Percentiles rank a stretch among this genome's conserved stretches.
Evolutionary conservation across 148 eudicot species (phyloP).

Genomic region (Vaccinium myrtillus): DNA sequence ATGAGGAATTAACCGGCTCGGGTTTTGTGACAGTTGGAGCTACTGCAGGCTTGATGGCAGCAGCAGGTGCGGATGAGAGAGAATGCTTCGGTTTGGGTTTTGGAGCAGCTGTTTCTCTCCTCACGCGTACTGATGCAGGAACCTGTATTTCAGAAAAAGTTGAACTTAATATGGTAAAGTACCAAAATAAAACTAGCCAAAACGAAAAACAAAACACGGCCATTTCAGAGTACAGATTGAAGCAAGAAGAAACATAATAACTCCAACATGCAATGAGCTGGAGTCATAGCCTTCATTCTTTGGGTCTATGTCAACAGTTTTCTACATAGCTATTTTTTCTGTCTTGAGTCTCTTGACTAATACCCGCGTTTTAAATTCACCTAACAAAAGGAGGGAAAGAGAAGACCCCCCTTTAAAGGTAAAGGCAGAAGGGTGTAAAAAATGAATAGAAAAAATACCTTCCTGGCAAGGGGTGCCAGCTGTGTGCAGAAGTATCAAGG

Average conservation of each 20-base stretch:
- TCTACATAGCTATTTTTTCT: neutral
- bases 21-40: slow-evolving; percentile 48
- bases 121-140: slow-evolving; percentile 98
- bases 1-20: slow-evolving; percentile 35
- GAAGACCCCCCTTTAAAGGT: too few species aligned
- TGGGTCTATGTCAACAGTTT: neutral
- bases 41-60: slow-evolving; percentile 30
- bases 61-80: slow-evolving; percentile 30
- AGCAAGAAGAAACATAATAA: neutral
- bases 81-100: slow-evolving; percentile 76
- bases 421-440: too few species aligned
- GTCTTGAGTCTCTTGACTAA: neutral
- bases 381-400: neutral
- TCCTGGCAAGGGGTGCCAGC: neutral
- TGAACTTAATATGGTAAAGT: neutral
- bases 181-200: neutral
- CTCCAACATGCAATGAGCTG: neutral
- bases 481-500: neutral
- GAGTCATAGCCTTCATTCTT: neutral
- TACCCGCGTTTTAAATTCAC: neutral
- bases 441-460: too few species aligned
- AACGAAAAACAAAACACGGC: neutral
- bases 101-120: slow-evolving; percentile 77
- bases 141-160: slow-evolving; percentile 36
- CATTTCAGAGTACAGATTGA: neutral